Evolutionary conservation across 2,329 filamentous ascomycete species (phyloP).

Genomic region (Exophiala dermatitidis): DNA sequence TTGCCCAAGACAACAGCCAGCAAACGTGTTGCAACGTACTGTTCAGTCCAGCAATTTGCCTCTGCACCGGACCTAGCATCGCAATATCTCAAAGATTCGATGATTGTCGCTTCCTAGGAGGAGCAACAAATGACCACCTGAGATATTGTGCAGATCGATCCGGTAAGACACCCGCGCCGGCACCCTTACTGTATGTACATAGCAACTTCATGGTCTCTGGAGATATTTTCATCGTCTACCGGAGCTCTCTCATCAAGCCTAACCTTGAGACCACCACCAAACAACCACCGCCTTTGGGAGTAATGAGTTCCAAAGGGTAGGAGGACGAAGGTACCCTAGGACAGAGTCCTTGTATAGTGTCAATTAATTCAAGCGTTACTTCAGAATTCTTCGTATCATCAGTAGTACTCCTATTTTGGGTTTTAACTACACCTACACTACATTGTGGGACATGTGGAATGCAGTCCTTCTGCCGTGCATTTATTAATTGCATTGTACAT

Average conservation of each 20-base stretch:
- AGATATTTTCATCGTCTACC: neutral
- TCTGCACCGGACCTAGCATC: slow-evolving; percentile 16
- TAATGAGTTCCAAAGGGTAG: neutral
- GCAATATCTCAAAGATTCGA: slow-evolving; percentile 7
- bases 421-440: too few relatives aligned
- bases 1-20: slow-evolving; percentile 12
- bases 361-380: neutral
- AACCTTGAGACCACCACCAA: neutral
- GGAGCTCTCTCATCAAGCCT: neutral
- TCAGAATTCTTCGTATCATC: too few relatives aligned
- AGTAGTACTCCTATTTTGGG: too few relatives aligned
- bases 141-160: neutral
- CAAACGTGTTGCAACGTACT: slow-evolving; percentile 19
- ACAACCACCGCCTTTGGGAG: neutral
- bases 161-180: neutral
- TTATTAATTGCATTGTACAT: too few relatives aligned
- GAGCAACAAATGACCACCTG: neutral
- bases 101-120: slow-evolving; percentile 4
- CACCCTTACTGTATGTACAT: too few relatives aligned
- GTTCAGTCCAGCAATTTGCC: slow-evolving; percentile 17
- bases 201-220: neutral
- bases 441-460: too few relatives aligned
- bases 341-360: neutral
- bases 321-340: neutral
- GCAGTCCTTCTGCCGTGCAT: too few relatives aligned